Base-by-base conservation (phyloP, 495 filamentous ascomycete genomes). In the Lophium mytilinum region DNA sequence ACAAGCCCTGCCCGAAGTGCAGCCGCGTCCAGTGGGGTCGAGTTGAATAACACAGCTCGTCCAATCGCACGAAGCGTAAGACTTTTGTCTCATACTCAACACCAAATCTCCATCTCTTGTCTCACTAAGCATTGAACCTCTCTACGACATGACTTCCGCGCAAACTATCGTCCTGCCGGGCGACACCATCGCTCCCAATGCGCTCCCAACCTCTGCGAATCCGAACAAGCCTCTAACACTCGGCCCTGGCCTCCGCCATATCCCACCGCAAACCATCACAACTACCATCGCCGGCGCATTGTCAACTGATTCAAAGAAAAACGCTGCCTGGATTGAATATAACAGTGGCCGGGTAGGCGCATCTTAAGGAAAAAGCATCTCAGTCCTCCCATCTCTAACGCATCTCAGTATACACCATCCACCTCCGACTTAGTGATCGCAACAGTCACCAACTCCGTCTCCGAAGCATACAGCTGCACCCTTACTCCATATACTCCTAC, bases 401-500 rank as follows among this genome's bases (percentile, higher is more conserved):
- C 9, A 50, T 49, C 68, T 51, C 68, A 93, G 82, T 98, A 97
- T 66, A 80, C 83, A 47, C 90, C 93, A 8, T 77, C 81, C 10
- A 69, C 73, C 39, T 81, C 83, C 66, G 93, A 98, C 72, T 78
- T 93, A 12, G 80, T 98, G 53, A 86, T 98, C 62, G 90, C 87
- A 30, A 88, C 84, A 47, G 74, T 98, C 59, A 81, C 87, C 66
- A 87, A 84, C 66, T 85, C 83, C 30, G 80, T 82, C 43, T 65
- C 73, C 21, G 93, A 98, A 62, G 78, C 77, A 61, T 96, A 87
- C 76, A 85, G 86, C 68, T 86, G 83, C 71, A 71, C 79, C 52
- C 71, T 89, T 34, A 81, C 80, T 0, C 82, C 83, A 8, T 83
- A 94, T 68, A 85, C 86, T 0, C 69, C 89, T 9, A 78, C 83